phyloP scores from a whole-genome alignment of 2,329 filamentous ascomycete species.

The Cladorrhinum sp. region DNA sequence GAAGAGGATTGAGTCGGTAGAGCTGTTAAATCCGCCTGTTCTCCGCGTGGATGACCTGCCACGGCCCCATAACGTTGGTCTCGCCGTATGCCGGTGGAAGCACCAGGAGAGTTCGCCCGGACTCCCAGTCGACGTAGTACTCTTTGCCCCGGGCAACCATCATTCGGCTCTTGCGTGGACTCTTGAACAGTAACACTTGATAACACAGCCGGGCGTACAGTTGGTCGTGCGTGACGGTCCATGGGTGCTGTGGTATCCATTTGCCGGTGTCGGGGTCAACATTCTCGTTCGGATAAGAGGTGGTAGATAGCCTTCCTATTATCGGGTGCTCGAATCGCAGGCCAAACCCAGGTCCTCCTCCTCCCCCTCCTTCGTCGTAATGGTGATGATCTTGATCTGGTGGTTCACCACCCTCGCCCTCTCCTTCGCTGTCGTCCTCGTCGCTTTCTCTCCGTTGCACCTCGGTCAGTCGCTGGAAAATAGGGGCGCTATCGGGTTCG shows the following conservation, averaged over 20 bases:
- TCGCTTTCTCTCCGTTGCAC: conserved; percentile 18
- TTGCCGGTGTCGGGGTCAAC: conserved; percentile 51
- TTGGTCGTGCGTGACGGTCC: conserved; percentile 55
- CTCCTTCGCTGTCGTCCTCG: conserved; percentile 16
- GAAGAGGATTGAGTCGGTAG: not conserved
- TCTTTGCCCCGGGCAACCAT: conserved; percentile 56
- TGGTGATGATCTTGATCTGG: conserved; percentile 19
- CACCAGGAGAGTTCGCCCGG: conserved; percentile 53
- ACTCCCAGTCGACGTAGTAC: conserved; percentile 59
- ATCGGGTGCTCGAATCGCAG: conserved; percentile 24
- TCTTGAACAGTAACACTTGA: conserved; percentile 54
- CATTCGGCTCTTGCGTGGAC: conserved; percentile 56
- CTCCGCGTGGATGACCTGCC: conserved; percentile 50
- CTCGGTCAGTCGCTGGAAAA: conserved; percentile 25
- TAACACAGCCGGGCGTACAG: conserved; percentile 60
- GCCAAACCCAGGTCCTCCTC: conserved; percentile 16
- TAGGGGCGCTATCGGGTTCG: conserved; percentile 26
- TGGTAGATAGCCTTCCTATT: conserved; percentile 42
- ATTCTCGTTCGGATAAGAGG: conserved; percentile 44
- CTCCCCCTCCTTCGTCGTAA: conserved; percentile 16
- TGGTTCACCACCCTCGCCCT: conserved; percentile 15
- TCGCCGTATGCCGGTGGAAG: conserved; percentile 55
- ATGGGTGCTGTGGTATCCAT: conserved; percentile 54
- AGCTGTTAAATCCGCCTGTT: conserved; percentile 42
- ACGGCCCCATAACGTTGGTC: conserved; percentile 47